Evolutionary conservation across 2,329 filamentous ascomycete genomes (phyloP), one percentile per base, ranked within the genome.

Genomic region (Aspergillus texensis): DNA sequence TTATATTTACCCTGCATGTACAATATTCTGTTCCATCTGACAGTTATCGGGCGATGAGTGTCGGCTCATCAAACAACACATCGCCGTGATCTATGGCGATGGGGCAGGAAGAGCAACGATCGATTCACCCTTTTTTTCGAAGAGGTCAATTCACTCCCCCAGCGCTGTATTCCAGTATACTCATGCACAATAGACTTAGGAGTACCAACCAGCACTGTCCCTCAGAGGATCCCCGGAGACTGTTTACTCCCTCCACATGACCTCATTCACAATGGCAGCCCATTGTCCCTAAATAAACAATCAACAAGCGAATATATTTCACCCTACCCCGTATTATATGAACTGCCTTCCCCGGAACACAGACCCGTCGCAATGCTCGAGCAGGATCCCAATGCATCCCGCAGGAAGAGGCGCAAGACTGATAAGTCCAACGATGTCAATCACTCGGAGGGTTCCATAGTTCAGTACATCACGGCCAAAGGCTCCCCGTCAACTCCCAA

Each of bases 111-210:
- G 75, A 77, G 65, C 75, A 77, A 67, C 76, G 72, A 57, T 72
- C 72, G 57, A 71, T 80, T 61, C 77, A 80, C 68, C 78, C 79
- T 26, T 80, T 80, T 63, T 80, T 81, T 64, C 70, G 69, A 65
- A 75, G 75, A 75, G 75, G 80, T 81, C 60, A 67, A 67, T 64
- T 55, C 28, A 41, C 57, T 58, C 46, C n/a, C 45, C 19, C n/a
- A 43, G 41, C 14, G n/a, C n/a, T 43, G 50, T 24, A 21, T 58
- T 32, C 30, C 46, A 54, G 34, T 32, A 54, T 61, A 53, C 65
- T 69, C 28, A 70, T 62, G 2, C 16, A n/a, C 36, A 39, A 46
- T 58, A 75, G 73, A 72, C 41, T 60, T 67, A 43, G 64, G 61
- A 46, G 48, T 39, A 62, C 24, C 66, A 16, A 26, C 60, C 12